phyloP scores from a whole-genome alignment of 2,329 filamentous ascomycete species.

The Blumeriella jaapii region DNA sequence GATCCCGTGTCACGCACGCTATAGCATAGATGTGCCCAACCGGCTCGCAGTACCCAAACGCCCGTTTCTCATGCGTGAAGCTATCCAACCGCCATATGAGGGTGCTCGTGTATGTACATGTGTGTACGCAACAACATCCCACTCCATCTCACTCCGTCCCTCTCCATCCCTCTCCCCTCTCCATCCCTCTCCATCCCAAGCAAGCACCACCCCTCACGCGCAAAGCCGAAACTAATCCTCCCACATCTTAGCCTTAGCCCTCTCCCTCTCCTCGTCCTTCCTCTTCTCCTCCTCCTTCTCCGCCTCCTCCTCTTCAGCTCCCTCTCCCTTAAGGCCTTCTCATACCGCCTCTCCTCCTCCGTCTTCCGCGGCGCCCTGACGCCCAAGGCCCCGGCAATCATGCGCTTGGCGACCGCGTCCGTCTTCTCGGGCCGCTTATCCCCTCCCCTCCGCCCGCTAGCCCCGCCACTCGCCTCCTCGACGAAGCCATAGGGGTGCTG shows the following conservation, averaged over 20 bases:
- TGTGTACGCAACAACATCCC: constrained; percentile 6
- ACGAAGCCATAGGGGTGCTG: constrained; percentile 18
- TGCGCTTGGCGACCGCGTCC: constrained; percentile 74
- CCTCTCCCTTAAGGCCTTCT: constrained; percentile 69
- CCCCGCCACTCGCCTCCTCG: constrained; percentile 8
- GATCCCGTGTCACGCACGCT: no score
- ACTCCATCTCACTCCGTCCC: no score
- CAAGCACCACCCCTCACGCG: no score
- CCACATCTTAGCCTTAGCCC: constrained; percentile 79
- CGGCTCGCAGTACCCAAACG: no score
- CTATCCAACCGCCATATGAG: no score
- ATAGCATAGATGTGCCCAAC: no score
- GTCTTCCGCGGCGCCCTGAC: constrained; percentile 70
- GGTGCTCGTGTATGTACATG: no score
- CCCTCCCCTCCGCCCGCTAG: constrained; percentile 30
- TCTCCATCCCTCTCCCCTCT: no score
- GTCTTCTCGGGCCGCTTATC: constrained; percentile 93
- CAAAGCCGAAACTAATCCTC: no score
- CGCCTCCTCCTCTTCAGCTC: constrained; percentile 63
- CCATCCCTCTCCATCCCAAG: no score
- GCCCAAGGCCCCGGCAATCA: constrained; percentile 84
- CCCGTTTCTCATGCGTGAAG: no score
- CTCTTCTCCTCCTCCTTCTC: constrained; percentile 53
- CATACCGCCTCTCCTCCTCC: constrained; percentile 81
- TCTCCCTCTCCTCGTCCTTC: constrained; percentile 54